Percentiles rank a stretch among this genome's conserved stretches.
phyloP scores from a whole-genome alignment of 2,329 filamentous ascomycete species.

The Pyricularia sp. region DNA sequence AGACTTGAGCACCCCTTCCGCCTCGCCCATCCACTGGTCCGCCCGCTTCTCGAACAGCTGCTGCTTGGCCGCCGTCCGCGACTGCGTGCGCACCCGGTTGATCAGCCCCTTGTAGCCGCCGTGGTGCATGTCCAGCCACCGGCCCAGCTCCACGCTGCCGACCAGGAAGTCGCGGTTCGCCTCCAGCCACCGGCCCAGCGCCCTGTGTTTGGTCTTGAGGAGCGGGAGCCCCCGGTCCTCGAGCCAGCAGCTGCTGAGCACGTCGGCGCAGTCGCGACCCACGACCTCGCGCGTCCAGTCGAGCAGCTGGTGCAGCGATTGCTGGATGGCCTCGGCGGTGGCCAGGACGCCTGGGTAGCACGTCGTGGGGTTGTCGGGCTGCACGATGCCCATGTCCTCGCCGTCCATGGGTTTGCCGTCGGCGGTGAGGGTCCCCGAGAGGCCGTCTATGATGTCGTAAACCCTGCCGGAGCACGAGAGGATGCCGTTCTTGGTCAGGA shows the following conservation, averaged over 20 bases:
- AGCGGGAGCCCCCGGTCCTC: background rate
- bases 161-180: background rate
- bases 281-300: background rate
- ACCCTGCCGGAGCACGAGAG: background rate
- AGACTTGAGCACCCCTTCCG: background rate
- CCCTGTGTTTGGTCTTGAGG: background rate
- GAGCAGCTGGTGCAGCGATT: background rate
- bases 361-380: background rate
- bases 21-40: background rate
- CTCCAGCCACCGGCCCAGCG: background rate
- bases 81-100: background rate
- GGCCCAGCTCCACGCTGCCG: background rate
- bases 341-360: background rate
- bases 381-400: background rate
- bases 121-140: constrained; percentile 1
- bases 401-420: background rate
- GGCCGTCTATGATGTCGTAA: background rate
- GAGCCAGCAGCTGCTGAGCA: constrained; percentile 1
- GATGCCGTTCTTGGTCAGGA: background rate
- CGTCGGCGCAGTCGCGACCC: background rate
- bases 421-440: background rate
- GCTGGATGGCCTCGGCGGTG: constrained; percentile 2
- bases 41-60: background rate
- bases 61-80: background rate
- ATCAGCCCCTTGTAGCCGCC: background rate